phyloP scores from a whole-genome alignment of 164 flowering plant genomes.

The Magnolia officinalis region DNA sequence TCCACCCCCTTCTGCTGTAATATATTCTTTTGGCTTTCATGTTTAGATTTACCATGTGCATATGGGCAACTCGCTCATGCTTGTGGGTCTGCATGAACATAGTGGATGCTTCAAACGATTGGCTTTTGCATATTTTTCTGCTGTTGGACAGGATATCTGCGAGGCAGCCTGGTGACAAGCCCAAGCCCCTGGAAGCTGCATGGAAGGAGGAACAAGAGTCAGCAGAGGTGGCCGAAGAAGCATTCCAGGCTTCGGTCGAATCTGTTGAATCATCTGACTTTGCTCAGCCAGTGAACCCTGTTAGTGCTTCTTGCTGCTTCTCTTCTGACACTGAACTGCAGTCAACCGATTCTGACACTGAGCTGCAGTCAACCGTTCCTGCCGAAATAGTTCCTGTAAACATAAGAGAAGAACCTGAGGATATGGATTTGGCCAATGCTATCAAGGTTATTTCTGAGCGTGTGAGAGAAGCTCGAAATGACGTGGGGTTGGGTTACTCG shows the following conservation, averaged over 20 bases:
- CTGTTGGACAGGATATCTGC: constrained; percentile 30
- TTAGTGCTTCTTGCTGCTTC: not conserved
- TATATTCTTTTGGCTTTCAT: not conserved
- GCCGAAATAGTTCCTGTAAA: not conserved
- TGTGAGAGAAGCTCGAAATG: too few relatives aligned
- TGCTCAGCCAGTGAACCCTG: constrained; percentile 5
- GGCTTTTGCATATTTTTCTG: not conserved
- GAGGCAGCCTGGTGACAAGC: constrained; percentile 32
- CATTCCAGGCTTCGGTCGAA: constrained; percentile 4
- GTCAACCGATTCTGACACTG: constrained; percentile 2
- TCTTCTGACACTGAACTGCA: constrained; percentile 13
- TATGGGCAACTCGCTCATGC: too few relatives aligned
- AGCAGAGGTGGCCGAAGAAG: not conserved
- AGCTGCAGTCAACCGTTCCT: not conserved
- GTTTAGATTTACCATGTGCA: not conserved
- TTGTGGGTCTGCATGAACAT: not conserved
- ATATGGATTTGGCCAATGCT: constrained; percentile 13
- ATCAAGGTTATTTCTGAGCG: not conserved
- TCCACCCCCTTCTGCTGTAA: not conserved
- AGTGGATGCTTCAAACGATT: not conserved
- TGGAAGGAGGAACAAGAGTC: not conserved
- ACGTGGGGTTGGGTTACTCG: too few relatives aligned
- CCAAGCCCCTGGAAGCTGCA: not conserved
- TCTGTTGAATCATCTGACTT: constrained; percentile 18
- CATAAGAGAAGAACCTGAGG: not conserved